Evolutionary conservation across 108 stramenopile genomes (phyloP), one percentile per base, ranked within the genome.

Genomic region (Cyclotella kingstonii): DNA sequence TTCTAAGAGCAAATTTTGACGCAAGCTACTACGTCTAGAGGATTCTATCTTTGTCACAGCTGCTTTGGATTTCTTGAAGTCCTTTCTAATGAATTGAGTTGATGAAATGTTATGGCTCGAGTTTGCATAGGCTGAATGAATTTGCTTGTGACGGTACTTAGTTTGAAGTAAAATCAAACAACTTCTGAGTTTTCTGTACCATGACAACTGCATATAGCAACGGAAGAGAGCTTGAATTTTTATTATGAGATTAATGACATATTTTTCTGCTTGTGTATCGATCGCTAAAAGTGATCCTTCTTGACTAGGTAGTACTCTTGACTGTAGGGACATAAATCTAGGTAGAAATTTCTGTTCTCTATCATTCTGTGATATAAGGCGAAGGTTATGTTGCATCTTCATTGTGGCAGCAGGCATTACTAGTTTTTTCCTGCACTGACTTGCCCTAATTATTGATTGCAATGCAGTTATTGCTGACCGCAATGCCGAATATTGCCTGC

Each of bases 321-420:
- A 28, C 23, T 52, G 51, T 18, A 52, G 12, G 7, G 25, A 52
- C 18, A 22, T 5, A 22, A 52, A 5, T 17, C 42, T 21, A 15
- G 9, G n/a, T 2, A 28, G 60, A 4, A 27, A 14, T 0, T 34
- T 17, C 21, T 10, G 8, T n/a, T 27, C 2, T 12, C 60, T 23
- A 14, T 15, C 15, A 17, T 36, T 33, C 27, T 26, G 14, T 10
- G 17, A 0, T 27, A 11, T 19, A 19, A 29, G 44, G 25, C 11
- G 38, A 17, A 44, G 15, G 2, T 26, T 21, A 7, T 42, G 19
- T 18, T 68, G 67, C 10, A 68, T 58, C 48, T 49, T 68, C 0
- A 57, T 58, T 4, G 50, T 41, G 12, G 67, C 67, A 40, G 58
- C 58, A 60, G 44, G 46, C 4, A 33, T 33, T 5, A 60, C 12